A percentile compares a stretch with the other conserved stretches of the same genome.
These are phyloP conservation scores for Isatis lusitanica DNA, from an alignment of 441 rosid species.

Conservation along the genomic window DNA sequence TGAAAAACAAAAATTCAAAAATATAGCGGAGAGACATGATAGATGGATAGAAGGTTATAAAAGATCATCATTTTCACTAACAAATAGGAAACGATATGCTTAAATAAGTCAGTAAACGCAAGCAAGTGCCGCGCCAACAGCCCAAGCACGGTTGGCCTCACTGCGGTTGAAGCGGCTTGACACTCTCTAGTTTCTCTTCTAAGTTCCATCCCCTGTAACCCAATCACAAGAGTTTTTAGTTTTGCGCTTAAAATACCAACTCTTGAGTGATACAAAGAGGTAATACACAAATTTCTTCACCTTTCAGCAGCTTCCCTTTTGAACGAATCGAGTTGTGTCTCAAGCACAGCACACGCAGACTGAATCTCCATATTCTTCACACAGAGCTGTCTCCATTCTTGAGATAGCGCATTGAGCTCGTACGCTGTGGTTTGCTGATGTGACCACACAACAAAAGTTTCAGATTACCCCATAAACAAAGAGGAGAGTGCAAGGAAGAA, in stretches of 20 bases:
- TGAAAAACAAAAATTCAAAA: conserved; percentile 1
- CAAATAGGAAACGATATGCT: not conserved
- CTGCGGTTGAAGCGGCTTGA: conserved; percentile 26
- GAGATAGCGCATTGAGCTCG: conserved; percentile 81
- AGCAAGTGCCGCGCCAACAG: not conserved
- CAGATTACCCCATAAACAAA: conserved; percentile 2
- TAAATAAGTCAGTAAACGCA: not conserved
- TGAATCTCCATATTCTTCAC: conserved; percentile 82
- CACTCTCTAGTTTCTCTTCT: conserved; percentile 55
- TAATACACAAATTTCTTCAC: conserved; percentile 38
- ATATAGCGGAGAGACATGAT: not conserved
- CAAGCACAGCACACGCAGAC: conserved; percentile 62
- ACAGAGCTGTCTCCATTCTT: conserved; percentile 92
- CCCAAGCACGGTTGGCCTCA: conserved; percentile 16
- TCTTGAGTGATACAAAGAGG: conserved; percentile 19
- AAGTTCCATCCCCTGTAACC: conserved; percentile 80
- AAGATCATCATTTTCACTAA: not conserved
- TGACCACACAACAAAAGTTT: conserved; percentile 17
- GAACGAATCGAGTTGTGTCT: conserved; percentile 59
- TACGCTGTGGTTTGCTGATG: conserved; percentile 83
- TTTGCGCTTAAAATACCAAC: conserved; percentile 24
- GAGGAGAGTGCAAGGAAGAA: conserved; percentile 10
- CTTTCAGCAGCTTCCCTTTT: conserved; percentile 79
- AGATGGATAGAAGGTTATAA: not conserved
- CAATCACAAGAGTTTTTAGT: conserved; percentile 11